These are phyloP conservation scores for Pythium myriotylum DNA, from an alignment of 352 stramenopile genomes.

Conservation along the genomic window DNA sequence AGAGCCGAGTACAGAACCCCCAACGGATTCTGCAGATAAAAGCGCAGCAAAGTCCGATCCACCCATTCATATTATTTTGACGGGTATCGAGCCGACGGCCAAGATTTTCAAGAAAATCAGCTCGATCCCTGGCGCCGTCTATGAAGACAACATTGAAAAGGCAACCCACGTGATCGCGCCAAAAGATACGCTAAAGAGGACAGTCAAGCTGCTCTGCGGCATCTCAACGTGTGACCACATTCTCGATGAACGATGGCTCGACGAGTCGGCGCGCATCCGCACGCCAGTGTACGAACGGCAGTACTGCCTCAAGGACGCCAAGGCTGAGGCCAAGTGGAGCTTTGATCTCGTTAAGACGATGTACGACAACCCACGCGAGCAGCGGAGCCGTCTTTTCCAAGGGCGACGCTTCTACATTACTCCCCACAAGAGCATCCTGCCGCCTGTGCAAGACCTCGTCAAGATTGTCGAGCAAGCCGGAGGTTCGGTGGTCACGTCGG, in stretches of 20 bases:
- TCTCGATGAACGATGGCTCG: conserved; percentile 46
- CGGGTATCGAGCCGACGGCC: conserved; percentile 41
- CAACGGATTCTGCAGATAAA: too few species aligned
- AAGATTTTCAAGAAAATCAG: conserved; percentile 47
- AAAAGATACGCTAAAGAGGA: conserved; percentile 47
- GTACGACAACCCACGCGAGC: conserved; percentile 30
- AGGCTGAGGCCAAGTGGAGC: conserved; percentile 42
- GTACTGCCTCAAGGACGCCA: conserved; percentile 41
- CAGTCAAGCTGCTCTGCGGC: conserved; percentile 53
- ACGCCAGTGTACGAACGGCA: conserved; percentile 27
- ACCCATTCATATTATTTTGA: conserved; percentile 49
- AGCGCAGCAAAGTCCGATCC: too few species aligned
- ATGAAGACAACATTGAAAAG: conserved; percentile 47
- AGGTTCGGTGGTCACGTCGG: conserved; percentile 26
- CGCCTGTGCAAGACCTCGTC: conserved; percentile 37
- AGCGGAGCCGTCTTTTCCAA: conserved; percentile 31
- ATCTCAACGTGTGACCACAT: conserved; percentile 51
- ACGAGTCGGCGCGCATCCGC: conserved; percentile 32
- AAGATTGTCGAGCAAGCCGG: conserved; percentile 48
- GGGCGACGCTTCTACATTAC: conserved; percentile 38
- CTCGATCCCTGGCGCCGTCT: conserved; percentile 37
- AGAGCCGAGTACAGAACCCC: too few species aligned
- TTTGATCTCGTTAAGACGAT: conserved; percentile 49
- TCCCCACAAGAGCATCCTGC: conserved; percentile 39
- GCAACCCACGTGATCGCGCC: conserved; percentile 53